These are phyloP conservation scores for Barnettozyma hawaiiensis DNA, from an alignment of 1,139 yeast genomes.

Conservation along the genomic window DNA sequence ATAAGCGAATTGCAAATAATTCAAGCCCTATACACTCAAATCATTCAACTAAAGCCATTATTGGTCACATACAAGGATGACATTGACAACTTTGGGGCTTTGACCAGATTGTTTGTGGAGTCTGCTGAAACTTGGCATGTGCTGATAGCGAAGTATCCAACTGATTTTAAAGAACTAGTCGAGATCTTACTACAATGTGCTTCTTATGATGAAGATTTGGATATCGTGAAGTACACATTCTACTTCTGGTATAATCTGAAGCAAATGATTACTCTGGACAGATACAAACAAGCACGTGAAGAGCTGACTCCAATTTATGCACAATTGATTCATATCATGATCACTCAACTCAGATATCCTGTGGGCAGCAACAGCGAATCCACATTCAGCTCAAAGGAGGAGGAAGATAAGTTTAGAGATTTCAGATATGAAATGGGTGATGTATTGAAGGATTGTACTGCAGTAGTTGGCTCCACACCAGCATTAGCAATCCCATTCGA, in stretches of 20 bases:
- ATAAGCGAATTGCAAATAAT: slow-evolving; percentile 57
- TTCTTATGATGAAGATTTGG: slow-evolving; percentile 70
- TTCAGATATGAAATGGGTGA: slow-evolving; percentile 97
- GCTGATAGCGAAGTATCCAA: slow-evolving; percentile 69
- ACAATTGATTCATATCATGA: slow-evolving; percentile 60
- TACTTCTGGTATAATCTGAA: slow-evolving; percentile 86
- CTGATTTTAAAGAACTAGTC: slow-evolving; percentile 69
- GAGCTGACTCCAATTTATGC: slow-evolving; percentile 56
- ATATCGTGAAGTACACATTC: slow-evolving; percentile 84
- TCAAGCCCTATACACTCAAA: slow-evolving; percentile 60
- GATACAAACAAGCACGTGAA: slow-evolving; percentile 55
- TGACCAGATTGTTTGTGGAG: slow-evolving; percentile 77
- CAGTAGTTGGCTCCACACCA: slow-evolving; percentile 70
- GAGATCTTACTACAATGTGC: slow-evolving; percentile 62
- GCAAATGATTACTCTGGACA: slow-evolving; percentile 59
- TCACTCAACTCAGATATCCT: slow-evolving; percentile 76
- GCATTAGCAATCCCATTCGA: slow-evolving; percentile 47
- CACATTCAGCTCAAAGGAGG: slow-evolving; percentile 43
- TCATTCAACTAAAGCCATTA: slow-evolving; percentile 53
- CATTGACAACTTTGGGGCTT: slow-evolving; percentile 63
- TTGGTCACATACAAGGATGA: slow-evolving; percentile 50
- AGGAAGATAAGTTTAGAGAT: slow-evolving; percentile 88
- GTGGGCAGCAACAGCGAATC: slow-evolving; percentile 36
- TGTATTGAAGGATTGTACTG: slow-evolving; percentile 90
- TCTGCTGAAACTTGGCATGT: slow-evolving; percentile 97